Base-by-base conservation (phyloP, 164 flowering plant genomes). In the Macadamia integrifolia region DNA sequence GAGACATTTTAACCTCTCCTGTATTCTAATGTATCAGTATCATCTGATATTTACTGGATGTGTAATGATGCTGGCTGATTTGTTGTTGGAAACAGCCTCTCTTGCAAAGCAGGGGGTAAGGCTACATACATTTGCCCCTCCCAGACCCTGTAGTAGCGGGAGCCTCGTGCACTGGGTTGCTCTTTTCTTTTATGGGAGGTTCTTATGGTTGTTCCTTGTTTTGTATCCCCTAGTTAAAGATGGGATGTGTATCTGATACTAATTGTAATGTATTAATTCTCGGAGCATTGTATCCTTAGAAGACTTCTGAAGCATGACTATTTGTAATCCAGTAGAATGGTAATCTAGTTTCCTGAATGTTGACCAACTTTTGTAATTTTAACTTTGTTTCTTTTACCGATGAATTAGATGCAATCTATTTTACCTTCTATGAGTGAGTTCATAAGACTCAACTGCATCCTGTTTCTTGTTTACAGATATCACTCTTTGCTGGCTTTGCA, bases 401-500 rank as follows among this genome's bases (percentile, higher is more conserved):
- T 53, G 13, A 17, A 53, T 53, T 14, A 53, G 50, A 53, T 53
- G 17, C 17, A 14, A 35, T 53, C 17, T 50, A 4, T 17, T 14
- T 53, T 53, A 44, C 31, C 32, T 18, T 62, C 9, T 29, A 62
- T 48, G 44, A 3, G 40, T 40, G 57, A 30, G 35, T 66, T 23
- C 50, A 28, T 14, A 66, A 14, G 18, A 15, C n/a, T 9, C 5
- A 31, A 13, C 2, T 15, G 28, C 58, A 13, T 29, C 8, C 18
- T 69, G 23, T 58, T 60, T 64, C 29, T 60, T 28, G 2, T 59
- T 72, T 69, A 52, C 80, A 91, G 97, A 77, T 88, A 74, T 61
- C 78, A 67, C 79, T 81, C 5, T 75, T 83, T 69, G 75, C 44
- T 75, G 87, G 85, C 55, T 89, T 73, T 75, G 75, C 84, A 44